A percentile compares a stretch with the other conserved stretches of the same genome.
These are phyloP conservation scores for Naganishia randhawae DNA, from an alignment of 768 basidiomycete genomes.

Conservation along the genomic window DNA sequence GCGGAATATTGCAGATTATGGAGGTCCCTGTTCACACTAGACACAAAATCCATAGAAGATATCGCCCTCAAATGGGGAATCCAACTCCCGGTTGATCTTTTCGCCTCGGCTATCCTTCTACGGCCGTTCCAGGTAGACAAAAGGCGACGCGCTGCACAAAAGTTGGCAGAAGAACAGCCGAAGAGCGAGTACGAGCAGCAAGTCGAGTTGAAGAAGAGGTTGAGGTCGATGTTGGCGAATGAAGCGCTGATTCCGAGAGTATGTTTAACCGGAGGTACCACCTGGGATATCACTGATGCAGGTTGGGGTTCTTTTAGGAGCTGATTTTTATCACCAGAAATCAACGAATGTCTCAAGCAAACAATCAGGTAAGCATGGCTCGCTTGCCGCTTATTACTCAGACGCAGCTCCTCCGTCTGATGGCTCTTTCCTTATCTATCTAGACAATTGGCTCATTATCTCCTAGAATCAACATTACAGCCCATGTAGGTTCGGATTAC, in stretches of 20 bases:
- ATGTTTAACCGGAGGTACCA: constrained; percentile 45
- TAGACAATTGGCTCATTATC: constrained; percentile 76
- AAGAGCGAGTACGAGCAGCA: constrained; percentile 49
- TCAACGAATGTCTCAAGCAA: constrained; percentile 52
- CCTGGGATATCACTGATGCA: constrained; percentile 53
- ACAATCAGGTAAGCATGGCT: constrained; percentile 52
- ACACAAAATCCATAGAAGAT: constrained; percentile 47
- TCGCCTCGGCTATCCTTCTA: constrained; percentile 51
- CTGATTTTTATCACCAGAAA: constrained; percentile 49
- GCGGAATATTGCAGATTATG: constrained; percentile 74
- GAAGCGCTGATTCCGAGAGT: constrained; percentile 49
- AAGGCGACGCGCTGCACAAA: constrained; percentile 16
- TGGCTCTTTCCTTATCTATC: not conserved
- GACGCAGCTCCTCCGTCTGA: not conserved
- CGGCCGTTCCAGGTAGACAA: constrained; percentile 49
- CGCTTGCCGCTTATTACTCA: not conserved
- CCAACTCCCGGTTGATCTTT: constrained; percentile 50
- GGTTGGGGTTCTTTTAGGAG: constrained; percentile 21
- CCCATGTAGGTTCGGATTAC: constrained; percentile 61
- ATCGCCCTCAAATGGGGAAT: constrained; percentile 51
- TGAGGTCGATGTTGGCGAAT: constrained; percentile 52
- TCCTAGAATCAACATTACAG: constrained; percentile 85
- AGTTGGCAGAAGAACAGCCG: constrained; percentile 29
- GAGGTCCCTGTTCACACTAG: constrained; percentile 53
- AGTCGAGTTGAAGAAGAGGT: constrained; percentile 48